Conservation (phyloP, 257 asterid genomes). For the Petunia axillaris region DNA sequence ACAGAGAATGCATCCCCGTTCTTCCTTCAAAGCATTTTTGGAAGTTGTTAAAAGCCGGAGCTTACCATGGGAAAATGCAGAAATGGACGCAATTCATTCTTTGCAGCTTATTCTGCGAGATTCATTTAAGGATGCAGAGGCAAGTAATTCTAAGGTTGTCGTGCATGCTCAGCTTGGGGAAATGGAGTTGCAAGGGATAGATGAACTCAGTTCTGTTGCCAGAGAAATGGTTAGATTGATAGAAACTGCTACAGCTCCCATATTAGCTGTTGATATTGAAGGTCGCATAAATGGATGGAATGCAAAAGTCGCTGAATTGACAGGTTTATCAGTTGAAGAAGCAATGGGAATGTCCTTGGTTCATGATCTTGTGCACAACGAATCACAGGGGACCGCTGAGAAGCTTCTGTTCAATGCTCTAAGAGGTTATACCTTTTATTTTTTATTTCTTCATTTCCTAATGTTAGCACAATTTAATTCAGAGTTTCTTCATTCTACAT, state of each 20-base stretch:
- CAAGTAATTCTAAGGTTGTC: constrained; percentile 56
- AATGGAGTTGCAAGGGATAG: constrained; percentile 54
- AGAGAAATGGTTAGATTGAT: constrained; percentile 71
- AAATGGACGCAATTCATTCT: constrained; percentile 92
- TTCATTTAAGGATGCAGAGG: constrained; percentile 59
- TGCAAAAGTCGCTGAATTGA: constrained; percentile 62
- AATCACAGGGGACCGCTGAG: constrained; percentile 59
- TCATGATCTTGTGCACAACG: constrained; percentile 63
- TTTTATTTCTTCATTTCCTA: neutral
- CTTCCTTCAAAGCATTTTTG: constrained; percentile 83
- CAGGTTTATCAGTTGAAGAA: constrained; percentile 55
- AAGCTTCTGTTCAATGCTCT: constrained; percentile 67
- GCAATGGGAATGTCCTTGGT: constrained; percentile 70
- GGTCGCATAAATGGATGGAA: constrained; percentile 70
- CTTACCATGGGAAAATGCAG: constrained; percentile 91
- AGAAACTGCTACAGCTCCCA: constrained; percentile 78
- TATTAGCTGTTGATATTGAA: constrained; percentile 59
- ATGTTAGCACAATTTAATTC: neutral
- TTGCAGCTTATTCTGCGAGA: constrained; percentile 82
- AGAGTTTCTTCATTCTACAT: neutral
- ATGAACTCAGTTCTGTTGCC: constrained; percentile 67
- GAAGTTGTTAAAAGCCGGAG: constrained; percentile 91
- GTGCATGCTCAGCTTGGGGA: constrained; percentile 47
- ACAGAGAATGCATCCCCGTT: constrained; percentile 89
- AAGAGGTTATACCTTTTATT: constrained; percentile 52